phyloP scores from a whole-genome alignment of 306 rosid genomes.

The Fagus sylvatica region DNA sequence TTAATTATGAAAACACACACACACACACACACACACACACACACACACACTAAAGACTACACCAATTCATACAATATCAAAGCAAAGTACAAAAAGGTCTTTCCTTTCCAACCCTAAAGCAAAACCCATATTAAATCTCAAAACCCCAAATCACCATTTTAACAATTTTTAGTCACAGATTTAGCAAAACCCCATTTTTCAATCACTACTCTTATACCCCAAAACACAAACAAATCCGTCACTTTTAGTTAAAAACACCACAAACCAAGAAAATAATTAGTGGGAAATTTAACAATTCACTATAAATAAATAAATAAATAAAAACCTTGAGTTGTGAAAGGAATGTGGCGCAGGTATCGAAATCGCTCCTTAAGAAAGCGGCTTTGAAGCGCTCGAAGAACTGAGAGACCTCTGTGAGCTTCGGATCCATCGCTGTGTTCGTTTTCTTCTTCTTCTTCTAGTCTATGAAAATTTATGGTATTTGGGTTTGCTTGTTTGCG shows the following conservation, averaged over 20 bases:
- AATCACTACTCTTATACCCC: neutral
- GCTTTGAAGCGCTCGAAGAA: constrained; percentile 83
- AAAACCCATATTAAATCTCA: constrained; percentile 3
- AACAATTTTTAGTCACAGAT: neutral
- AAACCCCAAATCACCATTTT: neutral
- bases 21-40: no score
- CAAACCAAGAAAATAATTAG: neutral
- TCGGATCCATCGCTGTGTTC: constrained; percentile 66
- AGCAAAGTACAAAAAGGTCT: no score
- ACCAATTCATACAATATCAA: no score
- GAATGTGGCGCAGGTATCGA: constrained; percentile 37
- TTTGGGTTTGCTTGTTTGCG: neutral
- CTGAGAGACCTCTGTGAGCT: constrained; percentile 72
- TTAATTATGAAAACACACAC: neutral
- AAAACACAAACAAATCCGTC: neutral
- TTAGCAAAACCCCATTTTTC: neutral
- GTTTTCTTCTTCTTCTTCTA: neutral
- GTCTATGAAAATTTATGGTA: neutral
- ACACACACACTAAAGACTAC: no score
- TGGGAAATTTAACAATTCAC: neutral
- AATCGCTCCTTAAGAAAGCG: constrained; percentile 62
- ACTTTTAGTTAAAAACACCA: neutral
- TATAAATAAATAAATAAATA: neutral
- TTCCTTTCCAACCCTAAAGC: neutral
- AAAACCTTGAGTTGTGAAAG: constrained; percentile 84